A percentile compares a stretch with the other conserved stretches of the same genome.
phyloP scores from a whole-genome alignment of 2,329 filamentous ascomycete species.

The Pseudogymnoascus sp. region DNA sequence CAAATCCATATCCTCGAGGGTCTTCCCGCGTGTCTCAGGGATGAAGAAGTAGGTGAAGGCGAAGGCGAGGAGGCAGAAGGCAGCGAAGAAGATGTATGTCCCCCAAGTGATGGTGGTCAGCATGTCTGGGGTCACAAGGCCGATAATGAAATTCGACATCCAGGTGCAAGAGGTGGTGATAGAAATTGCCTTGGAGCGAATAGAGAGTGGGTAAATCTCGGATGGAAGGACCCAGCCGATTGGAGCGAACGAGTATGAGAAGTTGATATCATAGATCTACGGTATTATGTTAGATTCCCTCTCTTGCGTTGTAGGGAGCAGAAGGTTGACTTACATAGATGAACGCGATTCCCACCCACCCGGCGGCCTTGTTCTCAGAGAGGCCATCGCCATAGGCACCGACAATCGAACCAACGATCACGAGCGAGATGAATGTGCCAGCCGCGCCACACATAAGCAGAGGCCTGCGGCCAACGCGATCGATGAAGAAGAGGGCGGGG shows the following conservation, averaged over 20 bases:
- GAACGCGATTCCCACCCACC: constrained; percentile 50
- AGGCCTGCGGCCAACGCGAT: constrained; percentile 29
- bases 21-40: constrained; percentile 48
- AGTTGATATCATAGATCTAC: constrained; percentile 56
- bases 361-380: constrained; percentile 38
- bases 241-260: constrained; percentile 42
- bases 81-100: constrained; percentile 52
- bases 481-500: constrained; percentile 29
- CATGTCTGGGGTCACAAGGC: constrained; percentile 48
- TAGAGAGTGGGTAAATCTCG: constrained; percentile 50
- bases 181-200: constrained; percentile 52
- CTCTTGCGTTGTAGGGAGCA: not conserved
- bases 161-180: constrained; percentile 49
- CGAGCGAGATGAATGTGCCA: constrained; percentile 43
- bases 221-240: constrained; percentile 47
- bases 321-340: constrained; percentile 35
- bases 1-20: constrained; percentile 47
- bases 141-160: constrained; percentile 47
- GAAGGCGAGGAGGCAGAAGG: constrained; percentile 40
- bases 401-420: constrained; percentile 46
- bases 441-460: constrained; percentile 36
- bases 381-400: constrained; percentile 40
- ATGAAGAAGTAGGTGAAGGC: constrained; percentile 46
- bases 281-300: constrained; percentile 26
- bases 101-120: constrained; percentile 43